These are phyloP conservation scores for Trichoderma brevicompactum DNA, from an alignment of 2,329 filamentous ascomycete species.

Conservation along the genomic window DNA sequence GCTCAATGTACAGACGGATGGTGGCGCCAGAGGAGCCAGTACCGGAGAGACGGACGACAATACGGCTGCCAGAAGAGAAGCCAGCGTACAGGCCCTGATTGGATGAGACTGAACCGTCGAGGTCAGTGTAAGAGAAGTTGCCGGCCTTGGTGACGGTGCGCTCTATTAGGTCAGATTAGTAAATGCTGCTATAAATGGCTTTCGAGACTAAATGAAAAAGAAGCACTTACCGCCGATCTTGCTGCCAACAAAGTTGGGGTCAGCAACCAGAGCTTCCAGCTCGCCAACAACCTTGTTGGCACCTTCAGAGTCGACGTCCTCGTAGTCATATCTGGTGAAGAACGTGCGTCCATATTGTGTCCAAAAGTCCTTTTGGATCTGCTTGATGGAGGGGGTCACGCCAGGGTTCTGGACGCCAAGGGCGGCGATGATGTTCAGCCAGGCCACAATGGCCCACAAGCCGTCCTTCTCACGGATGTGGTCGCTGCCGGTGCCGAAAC, in stretches of 20 bases:
- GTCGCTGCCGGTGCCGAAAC: conserved; percentile 96
- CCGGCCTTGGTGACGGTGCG: conserved; percentile 87
- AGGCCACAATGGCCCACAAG: conserved; percentile 94
- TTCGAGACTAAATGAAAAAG: background rate
- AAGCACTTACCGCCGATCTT: conserved; percentile 67
- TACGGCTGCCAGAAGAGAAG: conserved; percentile 92
- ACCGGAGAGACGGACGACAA: conserved; percentile 92
- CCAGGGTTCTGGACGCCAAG: conserved; percentile 80
- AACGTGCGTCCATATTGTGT: conserved; percentile 93
- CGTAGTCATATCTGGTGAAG: conserved; percentile 99
- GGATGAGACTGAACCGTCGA: conserved; percentile 94
- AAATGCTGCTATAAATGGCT: conserved; percentile 29
- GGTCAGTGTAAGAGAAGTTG: conserved; percentile 97
- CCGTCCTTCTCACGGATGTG: conserved; percentile 99
- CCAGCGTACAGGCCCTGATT: conserved; percentile 96
- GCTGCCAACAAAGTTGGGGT: conserved; percentile 77
- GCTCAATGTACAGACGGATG: conserved; percentile 96
- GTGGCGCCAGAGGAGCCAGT: conserved; percentile 95
- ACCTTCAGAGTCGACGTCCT: conserved; percentile 88
- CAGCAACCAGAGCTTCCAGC: conserved; percentile 76
- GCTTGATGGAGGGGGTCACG: conserved; percentile 86
- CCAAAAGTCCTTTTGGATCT: conserved; percentile 99
- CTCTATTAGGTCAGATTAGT: conserved; percentile 45
- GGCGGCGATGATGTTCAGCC: conserved; percentile 98
- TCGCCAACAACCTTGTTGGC: conserved; percentile 88